Base-by-base conservation (phyloP, 2,329 filamentous ascomycete species). In the Aureobasidium vineae region DNA sequence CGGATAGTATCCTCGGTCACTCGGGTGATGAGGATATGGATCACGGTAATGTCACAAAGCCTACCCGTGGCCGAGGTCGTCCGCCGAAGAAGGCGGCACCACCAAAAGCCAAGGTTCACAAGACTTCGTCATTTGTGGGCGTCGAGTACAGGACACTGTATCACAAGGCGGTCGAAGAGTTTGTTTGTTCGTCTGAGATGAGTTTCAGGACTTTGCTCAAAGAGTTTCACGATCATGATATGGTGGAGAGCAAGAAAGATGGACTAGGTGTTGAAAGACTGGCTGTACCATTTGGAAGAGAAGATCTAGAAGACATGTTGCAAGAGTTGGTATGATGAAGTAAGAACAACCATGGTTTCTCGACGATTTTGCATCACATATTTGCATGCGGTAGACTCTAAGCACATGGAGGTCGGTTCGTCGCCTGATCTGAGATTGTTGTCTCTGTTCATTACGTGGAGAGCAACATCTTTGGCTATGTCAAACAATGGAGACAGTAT, bases 171-270 rank as follows among this genome's bases (percentile, higher is more conserved):
- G 90, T 94, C 5, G 93, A 97, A 78, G 92, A 97, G 74, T 98
- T 99, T 77, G 95, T 99, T 59, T 97, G 94, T 76, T 95, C 91
- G 72, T 97, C 90, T 68, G 95, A 98, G 79, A 92, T 98, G 85
- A 92, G 91, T 69, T 98, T 98, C 80, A 85, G 95, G 68, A 97
- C 93, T 31, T 77, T 99, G 75, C 79, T 99, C 69, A 98, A 98
- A 79, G 95, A 99, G 85, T 95, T 99, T 77, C 92, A 97, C 75
- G 95, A 99, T 73, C 95, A 99, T 80, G 92, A 97, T 74, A 98
- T 99, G 87, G 90, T 99, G 69, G 91, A 91, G 65, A 96, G 90
- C 69, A 86, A 88, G 69, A 94, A 94, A 74, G 94, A 99, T 76
- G 85, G 86, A 0, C 81, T 93, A 66, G 95, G 95, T 3, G 93